A percentile compares a stretch with the other conserved stretches of the same genome.
Conservation (phyloP, 2,329 filamentous ascomycete species). For the Akanthomyces uredinophilus region DNA sequence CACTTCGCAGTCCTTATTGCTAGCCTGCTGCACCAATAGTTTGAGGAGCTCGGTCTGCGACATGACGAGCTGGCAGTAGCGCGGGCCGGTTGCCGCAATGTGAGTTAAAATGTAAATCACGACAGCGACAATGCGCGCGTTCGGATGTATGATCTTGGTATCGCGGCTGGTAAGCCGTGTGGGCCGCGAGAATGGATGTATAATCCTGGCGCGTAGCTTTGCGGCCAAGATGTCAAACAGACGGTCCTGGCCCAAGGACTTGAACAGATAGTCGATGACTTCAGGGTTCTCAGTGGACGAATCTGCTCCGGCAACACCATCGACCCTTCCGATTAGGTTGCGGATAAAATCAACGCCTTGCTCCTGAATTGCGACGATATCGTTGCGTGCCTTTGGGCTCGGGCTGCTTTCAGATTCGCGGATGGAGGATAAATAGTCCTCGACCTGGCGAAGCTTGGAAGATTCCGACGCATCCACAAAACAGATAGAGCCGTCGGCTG, state of each 20-base stretch:
- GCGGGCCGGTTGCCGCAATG: constrained; percentile 74
- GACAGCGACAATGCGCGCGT: constrained; percentile 67
- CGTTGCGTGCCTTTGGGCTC: constrained; percentile 61
- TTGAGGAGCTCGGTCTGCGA: constrained; percentile 71
- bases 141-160: constrained; percentile 49
- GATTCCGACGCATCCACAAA: constrained; percentile 34
- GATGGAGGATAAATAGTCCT: constrained; percentile 44
- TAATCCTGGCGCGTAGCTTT: constrained; percentile 63
- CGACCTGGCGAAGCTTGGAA: constrained; percentile 43
- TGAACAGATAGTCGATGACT: constrained; percentile 83
- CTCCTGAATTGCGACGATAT: constrained; percentile 83
- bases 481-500: constrained; percentile 26
- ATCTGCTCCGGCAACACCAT: constrained; percentile 45
- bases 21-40: constrained; percentile 67
- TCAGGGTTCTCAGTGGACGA: constrained; percentile 48
- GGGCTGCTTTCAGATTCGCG: constrained; percentile 66
- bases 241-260: constrained; percentile 66
- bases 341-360: constrained; percentile 85
- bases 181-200: constrained; percentile 48
- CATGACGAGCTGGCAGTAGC: constrained; percentile 72
- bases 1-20: constrained; percentile 66
- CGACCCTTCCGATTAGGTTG: constrained; percentile 70
- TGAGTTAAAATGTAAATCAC: constrained; percentile 82
- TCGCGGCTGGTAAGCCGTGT: constrained; percentile 31
- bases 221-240: constrained; percentile 76